phyloP scores from a whole-genome alignment of 176 grass and related monocot species.

The Bothriochloa decipiens region DNA sequence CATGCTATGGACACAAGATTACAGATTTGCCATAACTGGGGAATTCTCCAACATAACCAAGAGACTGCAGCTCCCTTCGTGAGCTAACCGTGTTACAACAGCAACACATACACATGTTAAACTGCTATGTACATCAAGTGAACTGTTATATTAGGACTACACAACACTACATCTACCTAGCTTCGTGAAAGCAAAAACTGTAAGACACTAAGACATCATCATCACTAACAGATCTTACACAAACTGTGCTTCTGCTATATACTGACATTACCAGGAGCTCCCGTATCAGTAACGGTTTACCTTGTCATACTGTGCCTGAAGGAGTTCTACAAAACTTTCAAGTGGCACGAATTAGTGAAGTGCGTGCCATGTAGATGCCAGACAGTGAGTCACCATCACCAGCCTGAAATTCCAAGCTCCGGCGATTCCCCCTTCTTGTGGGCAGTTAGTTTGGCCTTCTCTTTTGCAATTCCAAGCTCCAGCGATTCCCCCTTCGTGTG shows the following conservation, averaged over 20 bases:
- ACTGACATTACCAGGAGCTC: not conserved
- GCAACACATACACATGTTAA: slow-evolving; percentile 1
- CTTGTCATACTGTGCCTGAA: not conserved
- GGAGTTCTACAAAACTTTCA: slow-evolving; percentile 30
- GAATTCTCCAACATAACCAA: not conserved
- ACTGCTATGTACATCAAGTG: slow-evolving; percentile 15
- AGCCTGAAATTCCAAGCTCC: not conserved
- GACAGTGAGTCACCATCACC: not conserved
- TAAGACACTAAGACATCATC: not conserved
- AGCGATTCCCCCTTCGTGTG: slow-evolving; percentile 17
- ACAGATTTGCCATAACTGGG: not conserved
- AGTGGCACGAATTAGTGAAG: slow-evolving; percentile 12
- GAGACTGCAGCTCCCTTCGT: slow-evolving; percentile 10
- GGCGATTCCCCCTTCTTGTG: slow-evolving; percentile 28
- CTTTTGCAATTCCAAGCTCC: slow-evolving; percentile 23
- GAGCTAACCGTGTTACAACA: not conserved
- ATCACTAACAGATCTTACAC: not conserved
- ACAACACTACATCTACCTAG: not conserved
- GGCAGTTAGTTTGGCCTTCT: slow-evolving; percentile 48
- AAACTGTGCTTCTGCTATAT: not conserved
- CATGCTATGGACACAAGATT: not conserved
- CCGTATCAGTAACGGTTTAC: not conserved
- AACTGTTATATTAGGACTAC: slow-evolving; percentile 25
- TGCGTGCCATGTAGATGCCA: not conserved
- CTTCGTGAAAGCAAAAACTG: slow-evolving; percentile 22